Evolutionary conservation across 352 stramenopile species (phyloP).

Genomic region (Phytophthora brassicae): DNA sequence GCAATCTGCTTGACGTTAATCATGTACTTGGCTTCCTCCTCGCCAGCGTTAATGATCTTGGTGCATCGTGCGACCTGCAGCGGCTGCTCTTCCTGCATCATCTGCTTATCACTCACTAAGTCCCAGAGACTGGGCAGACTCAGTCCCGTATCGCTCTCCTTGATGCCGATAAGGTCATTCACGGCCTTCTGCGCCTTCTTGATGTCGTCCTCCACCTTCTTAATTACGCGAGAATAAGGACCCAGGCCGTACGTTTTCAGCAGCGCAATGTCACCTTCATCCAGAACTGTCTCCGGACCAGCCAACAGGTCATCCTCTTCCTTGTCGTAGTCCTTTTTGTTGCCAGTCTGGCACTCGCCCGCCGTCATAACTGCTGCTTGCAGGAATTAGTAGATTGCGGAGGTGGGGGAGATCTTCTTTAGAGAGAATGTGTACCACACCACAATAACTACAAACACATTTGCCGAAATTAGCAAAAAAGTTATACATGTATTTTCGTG

Average conservation of each 20-base stretch:
- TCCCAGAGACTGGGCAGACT: conserved; percentile 98
- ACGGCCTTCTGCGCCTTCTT: conserved; percentile 95
- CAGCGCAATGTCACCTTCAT: conserved; percentile 97
- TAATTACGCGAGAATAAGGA: conserved; percentile 96
- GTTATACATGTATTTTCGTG: too few species aligned
- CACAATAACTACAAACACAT: too few species aligned
- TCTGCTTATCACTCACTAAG: conserved; percentile 99
- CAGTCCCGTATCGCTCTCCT: conserved; percentile 99
- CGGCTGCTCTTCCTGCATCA: conserved; percentile 99
- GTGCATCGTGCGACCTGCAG: conserved; percentile 97
- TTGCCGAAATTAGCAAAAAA: too few species aligned
- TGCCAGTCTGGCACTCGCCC: conserved; percentile 96
- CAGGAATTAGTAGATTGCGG: not conserved
- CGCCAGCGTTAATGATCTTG: conserved; percentile 93
- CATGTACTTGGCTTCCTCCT: conserved; percentile 98
- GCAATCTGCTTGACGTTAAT: conserved; percentile 99
- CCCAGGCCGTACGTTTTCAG: conserved; percentile 99
- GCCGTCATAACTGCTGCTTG: conserved; percentile 36
- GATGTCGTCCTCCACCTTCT: conserved; percentile 98
- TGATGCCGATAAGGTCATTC: conserved; percentile 95
- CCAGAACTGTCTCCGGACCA: conserved; percentile 75
- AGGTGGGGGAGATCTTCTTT: conserved; percentile 16
- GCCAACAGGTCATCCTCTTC: conserved; percentile 89
- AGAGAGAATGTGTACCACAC: too few species aligned
- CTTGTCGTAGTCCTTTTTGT: conserved; percentile 95